Evolutionary conservation across 2,329 filamentous ascomycete genomes (phyloP).

Genomic region (Penicillium sp.): DNA sequence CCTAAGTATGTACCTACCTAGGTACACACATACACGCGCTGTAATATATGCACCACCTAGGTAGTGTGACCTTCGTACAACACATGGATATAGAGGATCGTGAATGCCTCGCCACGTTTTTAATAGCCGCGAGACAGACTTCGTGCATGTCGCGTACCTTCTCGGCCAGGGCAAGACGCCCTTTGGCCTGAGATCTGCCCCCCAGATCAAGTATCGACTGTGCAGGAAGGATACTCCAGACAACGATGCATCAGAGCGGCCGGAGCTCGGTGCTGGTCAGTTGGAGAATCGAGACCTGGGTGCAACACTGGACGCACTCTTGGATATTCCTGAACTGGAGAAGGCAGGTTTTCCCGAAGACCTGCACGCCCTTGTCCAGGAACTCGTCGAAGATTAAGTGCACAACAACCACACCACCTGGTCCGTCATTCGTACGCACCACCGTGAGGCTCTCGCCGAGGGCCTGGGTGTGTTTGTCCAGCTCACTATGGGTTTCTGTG

Average conservation of each 20-base stretch:
- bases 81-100: no score
- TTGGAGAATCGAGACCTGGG: conserved; percentile 14
- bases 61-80: no score
- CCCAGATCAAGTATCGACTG: conserved; percentile 18
- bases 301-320: conserved; percentile 8
- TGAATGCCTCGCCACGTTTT: no score
- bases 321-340: conserved; percentile 19
- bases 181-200: conserved; percentile 14
- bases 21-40: no score
- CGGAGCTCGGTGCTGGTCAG: conserved; percentile 15
- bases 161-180: conserved; percentile 16
- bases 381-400: conserved; percentile 41
- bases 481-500: conserved; percentile 44
- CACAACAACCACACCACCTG: conserved; percentile 44
- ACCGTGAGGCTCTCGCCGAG: conserved; percentile 48
- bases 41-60: no score
- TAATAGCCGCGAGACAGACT: conserved; percentile 2
- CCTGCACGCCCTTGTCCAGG: conserved; percentile 38
- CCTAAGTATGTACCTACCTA: no score
- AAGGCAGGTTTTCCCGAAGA: conserved; percentile 35
- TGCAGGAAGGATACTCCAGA: conserved; percentile 20
- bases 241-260: conserved; percentile 3
- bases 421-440: conserved; percentile 44
- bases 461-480: conserved; percentile 40
- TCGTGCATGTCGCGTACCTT: conserved; percentile 21